Base-by-base conservation (phyloP, 768 basidiomycete species). In the Pulveroboletus sp. region DNA sequence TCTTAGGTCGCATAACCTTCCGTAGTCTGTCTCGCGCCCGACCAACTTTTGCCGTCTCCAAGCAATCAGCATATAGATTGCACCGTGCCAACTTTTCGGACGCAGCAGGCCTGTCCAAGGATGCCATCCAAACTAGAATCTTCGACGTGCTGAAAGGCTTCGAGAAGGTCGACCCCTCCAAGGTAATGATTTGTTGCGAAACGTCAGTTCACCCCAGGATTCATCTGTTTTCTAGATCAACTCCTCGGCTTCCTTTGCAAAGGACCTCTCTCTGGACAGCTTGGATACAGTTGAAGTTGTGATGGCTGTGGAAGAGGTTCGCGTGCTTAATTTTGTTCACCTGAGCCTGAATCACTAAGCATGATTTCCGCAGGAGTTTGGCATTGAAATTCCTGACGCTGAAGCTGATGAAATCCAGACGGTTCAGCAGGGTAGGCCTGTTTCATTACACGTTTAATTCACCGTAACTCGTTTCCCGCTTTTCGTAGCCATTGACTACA, bases 221-320 rank as follows among this genome's bases (percentile, higher is more conserved):
- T 51, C 8, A 45, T 32, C 10, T 22, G 12, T 31, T 17, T 37
- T 36, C 11, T 53, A 95, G 93, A 75, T 97, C 75, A 77, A 43
- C 66, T 49, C 51, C 78, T 68, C 63, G 77, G 77, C 51, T 79
- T 76, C 39, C 68, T 72, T 67, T 81, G 82, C 36, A 78, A 51
- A 64, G 76, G 72, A 34, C 82, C 83, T 49, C 76, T 79, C 60
- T 79, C 77, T 42, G 27, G 96, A 99, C 72, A 97, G 93, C 61
- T 74, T 99, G 66, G 96, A 99, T 68, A 81, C 93, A 17, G 94
- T 99, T 17, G 96, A 99, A 70, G 93, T 97, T 23, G 90, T 98
- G 61, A 96, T 99, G 93, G 93, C 95, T 34, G 86, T 99, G 58
- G 96, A 99, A 73, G 96, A 93, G 81, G 86, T 83, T 58, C 44